Conservation (phyloP, 2,329 filamentous ascomycete species). For the Colletotrichum plurivorum region DNA sequence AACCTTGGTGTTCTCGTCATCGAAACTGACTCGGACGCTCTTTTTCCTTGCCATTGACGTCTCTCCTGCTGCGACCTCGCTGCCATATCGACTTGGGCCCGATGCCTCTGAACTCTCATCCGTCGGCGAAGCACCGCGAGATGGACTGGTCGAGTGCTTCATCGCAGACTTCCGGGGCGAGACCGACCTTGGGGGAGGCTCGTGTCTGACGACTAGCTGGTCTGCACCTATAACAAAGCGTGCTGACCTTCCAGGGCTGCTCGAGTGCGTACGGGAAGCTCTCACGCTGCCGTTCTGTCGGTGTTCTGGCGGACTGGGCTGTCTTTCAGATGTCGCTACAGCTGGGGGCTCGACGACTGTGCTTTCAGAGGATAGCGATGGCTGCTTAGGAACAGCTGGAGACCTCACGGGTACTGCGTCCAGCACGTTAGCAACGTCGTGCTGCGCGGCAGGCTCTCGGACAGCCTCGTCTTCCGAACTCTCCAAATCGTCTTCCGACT, state of each 20-base stretch:
- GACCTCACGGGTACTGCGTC: conserved; percentile 53
- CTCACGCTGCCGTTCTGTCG: conserved; percentile 41
- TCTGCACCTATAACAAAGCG: conserved; percentile 75
- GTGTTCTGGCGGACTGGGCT: conserved; percentile 9
- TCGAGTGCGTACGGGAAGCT: conserved; percentile 59
- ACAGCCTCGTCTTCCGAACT: conserved; percentile 33
- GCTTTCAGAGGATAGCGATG: conserved; percentile 31
- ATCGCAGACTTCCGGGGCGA: conserved; percentile 85
- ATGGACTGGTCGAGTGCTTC: conserved; percentile 72
- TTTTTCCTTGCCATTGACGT: conserved; percentile 67
- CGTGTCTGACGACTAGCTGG: conserved; percentile 72
- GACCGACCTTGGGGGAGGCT: conserved; percentile 78
- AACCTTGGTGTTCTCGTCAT: conserved; percentile 72
- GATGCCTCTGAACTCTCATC: conserved; percentile 63
- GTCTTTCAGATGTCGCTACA: conserved; percentile 27
- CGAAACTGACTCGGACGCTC: conserved; percentile 82
- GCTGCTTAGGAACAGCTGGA: conserved; percentile 31
- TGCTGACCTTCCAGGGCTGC: conserved; percentile 77
- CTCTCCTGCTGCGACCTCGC: conserved; percentile 50
- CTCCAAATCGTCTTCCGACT: conserved; percentile 57
- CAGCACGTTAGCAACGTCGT: conserved; percentile 44
- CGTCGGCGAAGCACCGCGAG: conserved; percentile 66
- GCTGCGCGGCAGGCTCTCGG: conserved; percentile 18
- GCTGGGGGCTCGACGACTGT: conserved; percentile 33
- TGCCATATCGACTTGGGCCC: conserved; percentile 44